phyloP scores from a whole-genome alignment of 352 stramenopile genomes.

The Elongisporangium undulatum region DNA sequence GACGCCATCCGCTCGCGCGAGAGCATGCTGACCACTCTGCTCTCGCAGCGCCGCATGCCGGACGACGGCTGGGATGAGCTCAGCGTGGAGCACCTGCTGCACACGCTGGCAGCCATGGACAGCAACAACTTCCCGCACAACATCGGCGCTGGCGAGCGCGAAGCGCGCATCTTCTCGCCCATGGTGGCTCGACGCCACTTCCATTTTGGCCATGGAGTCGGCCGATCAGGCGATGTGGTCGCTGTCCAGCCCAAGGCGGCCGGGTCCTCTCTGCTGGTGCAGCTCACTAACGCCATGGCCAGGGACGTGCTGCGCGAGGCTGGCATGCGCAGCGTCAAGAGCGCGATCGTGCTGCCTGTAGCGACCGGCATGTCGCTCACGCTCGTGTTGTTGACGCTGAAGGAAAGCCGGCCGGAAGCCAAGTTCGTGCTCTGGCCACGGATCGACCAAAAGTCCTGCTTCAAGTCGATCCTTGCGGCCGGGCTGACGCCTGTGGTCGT shows the following conservation, averaged over 20 bases:
- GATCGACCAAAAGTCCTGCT: slow-evolving; percentile 99
- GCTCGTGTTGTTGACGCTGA: slow-evolving; percentile 89
- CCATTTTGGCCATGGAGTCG: slow-evolving; percentile 94
- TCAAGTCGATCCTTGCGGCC: slow-evolving; percentile 95
- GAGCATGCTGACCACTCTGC: slow-evolving; percentile 65
- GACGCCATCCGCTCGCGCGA: slow-evolving; percentile 62
- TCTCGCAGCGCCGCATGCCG: slow-evolving; percentile 83
- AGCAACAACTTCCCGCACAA: slow-evolving; percentile 94
- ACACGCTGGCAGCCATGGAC: slow-evolving; percentile 89
- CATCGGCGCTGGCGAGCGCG: slow-evolving; percentile 94
- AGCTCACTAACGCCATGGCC: slow-evolving; percentile 90
- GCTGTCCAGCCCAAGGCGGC: slow-evolving; percentile 98
- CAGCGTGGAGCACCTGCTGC: slow-evolving; percentile 84
- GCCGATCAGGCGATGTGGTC: slow-evolving; percentile 96
- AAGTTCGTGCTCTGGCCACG: slow-evolving; percentile 91
- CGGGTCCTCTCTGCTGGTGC: slow-evolving; percentile 94
- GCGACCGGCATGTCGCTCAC: slow-evolving; percentile 97
- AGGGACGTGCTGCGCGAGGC: slow-evolving; percentile 90
- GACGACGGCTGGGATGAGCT: slow-evolving; percentile 87
- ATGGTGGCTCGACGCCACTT: slow-evolving; percentile 90
- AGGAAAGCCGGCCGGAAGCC: slow-evolving; percentile 31
- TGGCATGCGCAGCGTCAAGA: slow-evolving; percentile 49
- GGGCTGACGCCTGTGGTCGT: slow-evolving; percentile 92
- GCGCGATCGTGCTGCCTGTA: slow-evolving; percentile 93
- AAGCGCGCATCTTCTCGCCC: slow-evolving; percentile 90